Evolutionary conservation across 2,329 filamentous ascomycete genomes (phyloP).

Genomic region (Talaromyces pinophilus): DNA sequence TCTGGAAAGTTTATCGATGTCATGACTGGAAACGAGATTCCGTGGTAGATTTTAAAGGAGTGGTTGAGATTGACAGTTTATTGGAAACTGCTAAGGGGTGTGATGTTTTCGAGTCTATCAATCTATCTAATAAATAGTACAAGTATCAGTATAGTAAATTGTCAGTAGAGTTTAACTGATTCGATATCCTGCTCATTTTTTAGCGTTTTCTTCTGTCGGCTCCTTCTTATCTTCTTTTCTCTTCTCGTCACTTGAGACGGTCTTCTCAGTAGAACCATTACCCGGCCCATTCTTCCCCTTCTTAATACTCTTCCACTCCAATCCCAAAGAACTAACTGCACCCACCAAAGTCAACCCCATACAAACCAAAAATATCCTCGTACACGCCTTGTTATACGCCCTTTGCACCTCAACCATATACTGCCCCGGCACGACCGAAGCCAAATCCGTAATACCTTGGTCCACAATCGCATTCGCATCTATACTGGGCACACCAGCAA

Average conservation of each 20-base stretch:
- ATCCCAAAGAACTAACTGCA: conserved; percentile 9
- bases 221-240: neutral
- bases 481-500: conserved; percentile 34
- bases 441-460: conserved; percentile 11
- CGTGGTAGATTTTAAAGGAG: conserved; percentile 3
- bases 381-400: conserved; percentile 18
- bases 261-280: neutral
- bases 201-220: neutral
- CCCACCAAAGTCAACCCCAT: conserved; percentile 13
- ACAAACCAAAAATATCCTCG: conserved; percentile 8
- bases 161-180: neutral
- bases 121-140: neutral
- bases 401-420: conserved; percentile 10
- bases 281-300: conserved; percentile 14
- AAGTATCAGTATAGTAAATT: neutral
- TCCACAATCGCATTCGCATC: conserved; percentile 9
- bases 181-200: neutral
- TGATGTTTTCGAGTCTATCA: neutral
- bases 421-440: neutral
- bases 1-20: conserved; percentile 21
- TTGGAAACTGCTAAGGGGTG: too few species aligned
- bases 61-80: too few species aligned
- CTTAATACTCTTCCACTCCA: conserved; percentile 23
- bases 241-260: neutral
- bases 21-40: conserved; percentile 14